These are phyloP conservation scores for Jaapia argillacea DNA, from an alignment of 768 basidiomycete species.

Conservation along the genomic window DNA sequence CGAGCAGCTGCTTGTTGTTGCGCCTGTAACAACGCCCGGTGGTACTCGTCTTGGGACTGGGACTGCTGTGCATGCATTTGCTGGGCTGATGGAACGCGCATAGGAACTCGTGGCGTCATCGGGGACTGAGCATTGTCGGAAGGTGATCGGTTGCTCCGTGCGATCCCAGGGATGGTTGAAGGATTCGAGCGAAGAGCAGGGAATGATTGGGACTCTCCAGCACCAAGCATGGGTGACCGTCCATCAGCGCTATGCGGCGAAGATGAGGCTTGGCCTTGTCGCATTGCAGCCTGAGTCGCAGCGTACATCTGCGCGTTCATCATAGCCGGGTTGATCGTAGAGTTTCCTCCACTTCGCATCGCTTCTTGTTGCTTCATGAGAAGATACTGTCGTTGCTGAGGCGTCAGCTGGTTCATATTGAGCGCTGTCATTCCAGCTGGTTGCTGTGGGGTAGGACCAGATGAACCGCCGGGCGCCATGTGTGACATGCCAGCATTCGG, in stretches of 20 bases:
- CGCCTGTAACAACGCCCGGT: slow-evolving; percentile 23
- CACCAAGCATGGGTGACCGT: background rate
- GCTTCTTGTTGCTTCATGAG: slow-evolving; percentile 31
- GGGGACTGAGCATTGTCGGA: slow-evolving; percentile 46
- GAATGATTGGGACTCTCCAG: slow-evolving; percentile 25
- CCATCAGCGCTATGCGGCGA: background rate
- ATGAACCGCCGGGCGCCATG: background rate
- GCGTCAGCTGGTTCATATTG: slow-evolving; percentile 12
- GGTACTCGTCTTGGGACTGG: slow-evolving; percentile 25
- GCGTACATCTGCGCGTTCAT: background rate
- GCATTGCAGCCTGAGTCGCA: background rate
- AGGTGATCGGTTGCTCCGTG: slow-evolving; percentile 67
- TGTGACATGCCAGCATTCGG: background rate
- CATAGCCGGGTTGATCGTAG: background rate
- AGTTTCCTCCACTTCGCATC: slow-evolving; percentile 8
- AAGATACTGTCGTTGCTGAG: slow-evolving; percentile 37
- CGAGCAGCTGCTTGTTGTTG: slow-evolving; percentile 21
- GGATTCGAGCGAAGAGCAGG: slow-evolving; percentile 47
- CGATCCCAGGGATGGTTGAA: slow-evolving; percentile 56
- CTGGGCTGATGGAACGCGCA: background rate
- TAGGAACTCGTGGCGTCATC: slow-evolving; percentile 19
- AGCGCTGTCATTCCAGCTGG: slow-evolving; percentile 10
- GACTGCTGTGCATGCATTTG: background rate
- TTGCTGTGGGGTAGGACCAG: background rate
- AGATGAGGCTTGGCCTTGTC: background rate